Evolutionary conservation across 176 grass and related monocot species (phyloP), one percentile per base, ranked within the genome.

Genomic region (Luzula sylvatica): DNA sequence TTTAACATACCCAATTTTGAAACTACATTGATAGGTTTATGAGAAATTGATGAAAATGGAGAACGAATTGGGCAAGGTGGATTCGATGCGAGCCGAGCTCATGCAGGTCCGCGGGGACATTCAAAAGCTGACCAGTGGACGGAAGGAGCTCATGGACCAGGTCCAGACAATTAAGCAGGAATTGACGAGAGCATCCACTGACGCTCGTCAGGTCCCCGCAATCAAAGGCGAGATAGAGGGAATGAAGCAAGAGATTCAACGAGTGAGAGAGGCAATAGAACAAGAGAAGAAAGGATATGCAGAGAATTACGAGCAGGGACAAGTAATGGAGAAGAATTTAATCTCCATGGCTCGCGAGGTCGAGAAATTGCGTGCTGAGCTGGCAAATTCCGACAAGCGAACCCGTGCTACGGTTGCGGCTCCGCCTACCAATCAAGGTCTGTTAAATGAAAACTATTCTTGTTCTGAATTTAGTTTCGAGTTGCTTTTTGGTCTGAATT

Each of bases 301-400:
- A 16, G 52, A 66, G 13, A 55, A 72, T 51, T 46, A 66, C 28
- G 68, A 79, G 23, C 60, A 46, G 41, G 70, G 69, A 60, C 68
- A 70, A 48, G 77, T 72, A 42, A 86, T 98, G 77, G 92, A 98
- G 55, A 74, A 70, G 57, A 90, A 98, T 53, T 60, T 98, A 32
- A 80, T 80, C 22, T 86, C 81, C 24, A 86, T 98, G 81, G 76
- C 75, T 58, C 83, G 71, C 54, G 78, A 90, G 55, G 70, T 77
- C 47, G 81, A 86, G 46, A 98, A 82, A 52, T 70, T 98, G 47
- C 59, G 75, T 66, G 40, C 66, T 65, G 77, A 90, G 50, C 52
- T 98, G 51, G 50, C 61, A 50, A 83, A 79, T 58, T 71, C 78
- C 40, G 39, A 79, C 56, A 85, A 86, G 20, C 56, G 68, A 52